These are phyloP conservation scores for Ascocoryne sarcoides DNA, from an alignment of 2,329 filamentous ascomycete genomes.

Conservation along the genomic window DNA sequence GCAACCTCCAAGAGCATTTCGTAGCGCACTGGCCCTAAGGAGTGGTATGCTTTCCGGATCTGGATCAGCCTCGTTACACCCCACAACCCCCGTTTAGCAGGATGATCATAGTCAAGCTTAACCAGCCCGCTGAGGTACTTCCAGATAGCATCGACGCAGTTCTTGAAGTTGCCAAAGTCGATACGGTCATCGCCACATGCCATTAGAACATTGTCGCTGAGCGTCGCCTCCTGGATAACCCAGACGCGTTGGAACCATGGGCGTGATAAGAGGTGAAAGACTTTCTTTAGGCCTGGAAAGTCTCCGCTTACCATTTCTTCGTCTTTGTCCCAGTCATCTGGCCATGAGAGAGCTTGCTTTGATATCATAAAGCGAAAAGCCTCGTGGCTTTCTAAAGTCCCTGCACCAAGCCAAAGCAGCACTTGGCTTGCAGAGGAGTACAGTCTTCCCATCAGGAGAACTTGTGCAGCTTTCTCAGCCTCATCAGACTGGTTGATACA, in stretches of 20 bases:
- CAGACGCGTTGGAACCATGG: constrained; percentile 4
- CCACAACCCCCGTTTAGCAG: background rate
- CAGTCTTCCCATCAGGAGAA: background rate
- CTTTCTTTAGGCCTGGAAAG: background rate
- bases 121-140: background rate
- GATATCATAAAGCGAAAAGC: background rate
- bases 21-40: background rate
- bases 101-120: background rate
- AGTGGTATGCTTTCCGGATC: background rate
- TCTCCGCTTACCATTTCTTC: no score
- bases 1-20: no score
- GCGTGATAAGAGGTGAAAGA: background rate
- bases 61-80: background rate
- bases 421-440: background rate
- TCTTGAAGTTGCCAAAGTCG: background rate
- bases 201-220: background rate
- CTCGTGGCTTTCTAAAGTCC: background rate
- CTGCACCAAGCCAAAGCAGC: background rate
- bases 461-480: no score
- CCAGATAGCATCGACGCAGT: background rate
- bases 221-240: constrained; percentile 2
- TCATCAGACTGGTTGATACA: no score
- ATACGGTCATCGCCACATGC: background rate
- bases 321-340: background rate
- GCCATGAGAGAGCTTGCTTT: background rate